A percentile compares a stretch with the other conserved stretches of the same genome.
Evolutionary conservation across 208 protist species (phyloP).

Genomic region (Acanthamoeba triangularis): DNA sequence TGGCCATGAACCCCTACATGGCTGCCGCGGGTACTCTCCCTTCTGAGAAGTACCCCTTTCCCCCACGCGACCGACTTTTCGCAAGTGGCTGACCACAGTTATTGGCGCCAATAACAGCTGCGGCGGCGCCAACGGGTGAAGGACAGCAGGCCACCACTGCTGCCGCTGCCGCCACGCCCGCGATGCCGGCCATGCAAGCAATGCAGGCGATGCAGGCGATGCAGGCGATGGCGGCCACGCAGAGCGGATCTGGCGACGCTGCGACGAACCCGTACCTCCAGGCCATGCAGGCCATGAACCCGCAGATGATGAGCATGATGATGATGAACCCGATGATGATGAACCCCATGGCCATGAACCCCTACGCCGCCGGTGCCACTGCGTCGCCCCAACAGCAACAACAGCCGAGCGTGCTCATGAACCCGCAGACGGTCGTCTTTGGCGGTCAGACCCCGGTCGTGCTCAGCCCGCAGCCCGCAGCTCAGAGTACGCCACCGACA

Average conservation of each 20-base stretch:
- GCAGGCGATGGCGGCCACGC: background rate
- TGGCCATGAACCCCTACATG: constrained; percentile 37
- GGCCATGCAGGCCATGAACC: constrained; percentile 12
- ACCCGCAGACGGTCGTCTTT: background rate
- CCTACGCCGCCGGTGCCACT: background rate
- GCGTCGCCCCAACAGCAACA: background rate
- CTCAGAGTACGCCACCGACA: background rate
- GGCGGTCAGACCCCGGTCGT: background rate
- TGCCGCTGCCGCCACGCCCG: too few species aligned
- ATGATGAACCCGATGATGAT: constrained; percentile 18
- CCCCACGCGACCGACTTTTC: background rate
- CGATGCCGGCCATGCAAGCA: background rate
- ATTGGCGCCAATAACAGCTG: background rate
- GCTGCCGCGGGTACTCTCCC: background rate
- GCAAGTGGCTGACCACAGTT: too few species aligned
- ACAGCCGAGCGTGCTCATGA: background rate
- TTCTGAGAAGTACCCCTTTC: background rate
- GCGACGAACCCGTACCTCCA: background rate
- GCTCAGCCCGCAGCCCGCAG: background rate
- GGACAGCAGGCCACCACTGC: background rate
- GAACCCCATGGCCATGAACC: constrained; percentile 20
- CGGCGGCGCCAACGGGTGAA: background rate
- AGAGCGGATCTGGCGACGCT: background rate
- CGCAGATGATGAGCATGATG: constrained; percentile 22
- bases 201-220: background rate